phyloP scores from a whole-genome alignment of 768 basidiomycete species.

The Coprinellus aureogranulatus region DNA sequence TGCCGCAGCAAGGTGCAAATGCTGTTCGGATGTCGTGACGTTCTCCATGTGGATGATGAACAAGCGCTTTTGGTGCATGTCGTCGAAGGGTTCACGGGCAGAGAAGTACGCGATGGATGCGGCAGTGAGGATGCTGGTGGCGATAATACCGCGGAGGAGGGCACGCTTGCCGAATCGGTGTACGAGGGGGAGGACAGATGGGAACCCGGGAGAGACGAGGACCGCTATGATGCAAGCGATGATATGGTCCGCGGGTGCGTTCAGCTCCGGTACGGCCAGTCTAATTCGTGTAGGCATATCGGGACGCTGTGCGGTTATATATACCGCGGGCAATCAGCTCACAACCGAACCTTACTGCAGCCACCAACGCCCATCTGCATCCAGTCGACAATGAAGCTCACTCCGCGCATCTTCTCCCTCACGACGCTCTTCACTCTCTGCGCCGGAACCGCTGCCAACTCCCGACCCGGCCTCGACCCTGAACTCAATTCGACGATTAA shows the following conservation, averaged over 20 bases:
- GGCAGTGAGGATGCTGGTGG: slow-evolving; percentile 45
- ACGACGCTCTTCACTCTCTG: too few species aligned
- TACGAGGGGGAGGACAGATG: slow-evolving; percentile 65
- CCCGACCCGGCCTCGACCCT: too few species aligned
- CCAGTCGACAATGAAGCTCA: too few species aligned
- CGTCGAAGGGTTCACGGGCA: slow-evolving; percentile 65
- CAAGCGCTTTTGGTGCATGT: slow-evolving; percentile 81
- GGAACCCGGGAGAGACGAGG: slow-evolving; percentile 54
- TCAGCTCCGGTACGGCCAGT: slow-evolving; percentile 81
- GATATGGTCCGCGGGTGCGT: slow-evolving; percentile 84
- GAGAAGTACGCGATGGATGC: slow-evolving; percentile 61
- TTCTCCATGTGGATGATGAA: slow-evolving; percentile 86
- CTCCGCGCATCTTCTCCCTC: too few species aligned
- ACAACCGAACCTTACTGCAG: too few species aligned
- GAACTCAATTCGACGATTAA: too few species aligned
- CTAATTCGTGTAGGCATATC: too few species aligned
- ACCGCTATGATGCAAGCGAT: slow-evolving; percentile 74
- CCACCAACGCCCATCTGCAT: too few species aligned
- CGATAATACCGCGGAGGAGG: slow-evolving; percentile 38
- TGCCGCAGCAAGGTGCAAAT: slow-evolving; percentile 77
- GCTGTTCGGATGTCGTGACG: slow-evolving; percentile 69
- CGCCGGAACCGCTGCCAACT: too few species aligned
- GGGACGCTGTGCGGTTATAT: too few species aligned
- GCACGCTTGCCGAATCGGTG: slow-evolving; percentile 59
- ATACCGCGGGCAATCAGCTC: too few species aligned